Base-by-base conservation (phyloP, 345 rosid genomes). In the Draba incana region DNA sequence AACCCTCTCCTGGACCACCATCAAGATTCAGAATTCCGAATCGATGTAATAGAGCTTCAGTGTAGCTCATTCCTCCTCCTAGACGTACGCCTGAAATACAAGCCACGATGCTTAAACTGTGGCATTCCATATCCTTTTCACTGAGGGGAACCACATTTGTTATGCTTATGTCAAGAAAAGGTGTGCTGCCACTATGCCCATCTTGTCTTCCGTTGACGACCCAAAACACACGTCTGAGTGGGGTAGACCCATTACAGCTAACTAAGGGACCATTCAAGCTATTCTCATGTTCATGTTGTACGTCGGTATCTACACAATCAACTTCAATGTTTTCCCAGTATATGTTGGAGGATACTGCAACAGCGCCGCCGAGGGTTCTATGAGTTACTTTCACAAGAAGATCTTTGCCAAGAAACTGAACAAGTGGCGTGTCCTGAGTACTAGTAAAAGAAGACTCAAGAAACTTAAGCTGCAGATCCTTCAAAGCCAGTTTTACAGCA, bases 331-430 rank as follows among this genome's bases (percentile, higher is more conserved):
- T 83, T 79, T 88, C 89, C 99, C 98, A 91, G 62, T 31, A 55
- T 70, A 94, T 65, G 44, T 79, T 75, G 46, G 95, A 94, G 42
- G 99, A 91, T 76, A 91, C 89, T 67, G 88, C 99, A 74, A 91
- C 59, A 30, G 99, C 99, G 54, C 99, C 99, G 20, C 99, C 99
- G 39, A 94, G 98, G 57, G 97, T 91, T 82, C 98, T 89, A 68
- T 94, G 98, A 79, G 82, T 50, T 64, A 94, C 98, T 80, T 91
- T 91, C 75, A 84, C 62, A 56, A 58, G 80, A 74, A 94, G 83
- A 79, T 80, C 87, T 64, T 88, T 85, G 70, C 98, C 99, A 66
- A 69, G 72, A 75, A 94, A 91, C 74, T 87, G 98, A 80, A 85
- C 99, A 38, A 94, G 87, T 58, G 97, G 98, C 83, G 64, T 78